phyloP scores from a whole-genome alignment of 1,284 basidiomycete species.

The Rhodofomes roseus region DNA sequence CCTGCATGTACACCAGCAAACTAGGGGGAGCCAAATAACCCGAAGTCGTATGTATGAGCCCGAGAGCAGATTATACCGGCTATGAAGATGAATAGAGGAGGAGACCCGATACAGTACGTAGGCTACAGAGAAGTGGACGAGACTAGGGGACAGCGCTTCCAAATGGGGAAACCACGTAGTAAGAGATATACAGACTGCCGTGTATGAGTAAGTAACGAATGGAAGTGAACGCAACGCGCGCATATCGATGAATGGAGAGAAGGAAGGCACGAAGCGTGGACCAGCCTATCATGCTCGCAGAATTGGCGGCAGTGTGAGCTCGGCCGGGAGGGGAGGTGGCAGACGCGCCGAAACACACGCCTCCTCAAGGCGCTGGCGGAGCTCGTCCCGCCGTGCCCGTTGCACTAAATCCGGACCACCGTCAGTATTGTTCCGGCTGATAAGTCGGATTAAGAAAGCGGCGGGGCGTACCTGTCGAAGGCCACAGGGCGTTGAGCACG shows the following conservation, averaged over 20 bases:
- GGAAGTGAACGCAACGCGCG: background rate
- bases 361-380: conserved; percentile 23
- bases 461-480: conserved; percentile 50
- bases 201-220: conserved; percentile 1
- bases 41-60: background rate
- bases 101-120: conserved; percentile 6
- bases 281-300: conserved; percentile 13
- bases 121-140: conserved; percentile 5
- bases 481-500: conserved; percentile 67
- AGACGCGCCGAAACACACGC: conserved; percentile 23
- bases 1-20: background rate
- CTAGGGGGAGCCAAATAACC: conserved; percentile 1
- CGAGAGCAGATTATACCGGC: conserved; percentile 3
- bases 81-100: background rate
- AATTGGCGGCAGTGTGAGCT: conserved; percentile 25
- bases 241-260: background rate
- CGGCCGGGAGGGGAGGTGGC: conserved; percentile 20
- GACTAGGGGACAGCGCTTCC: background rate
- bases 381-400: conserved; percentile 23
- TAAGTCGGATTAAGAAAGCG: background rate
- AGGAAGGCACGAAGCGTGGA: background rate
- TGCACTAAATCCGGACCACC: conserved; percentile 17
- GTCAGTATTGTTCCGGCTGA: background rate
- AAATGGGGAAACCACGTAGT: conserved; percentile 2
- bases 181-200: background rate